Evolutionary conservation across 2,329 filamentous ascomycete genomes (phyloP).

Genomic region (Talaromyces sp.): DNA sequence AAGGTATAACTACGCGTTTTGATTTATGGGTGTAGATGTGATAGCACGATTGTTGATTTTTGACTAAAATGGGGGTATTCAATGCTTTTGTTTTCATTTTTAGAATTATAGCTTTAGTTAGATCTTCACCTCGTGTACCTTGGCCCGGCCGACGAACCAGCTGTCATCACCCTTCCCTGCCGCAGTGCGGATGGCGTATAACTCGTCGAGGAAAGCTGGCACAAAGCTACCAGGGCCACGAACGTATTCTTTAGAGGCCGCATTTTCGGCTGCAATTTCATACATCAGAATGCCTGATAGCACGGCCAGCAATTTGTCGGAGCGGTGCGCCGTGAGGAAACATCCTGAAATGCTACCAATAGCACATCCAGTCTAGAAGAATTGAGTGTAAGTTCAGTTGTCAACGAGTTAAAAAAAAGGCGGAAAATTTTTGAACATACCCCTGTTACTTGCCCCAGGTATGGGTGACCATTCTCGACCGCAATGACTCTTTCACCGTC

Average conservation of each 20-base stretch:
- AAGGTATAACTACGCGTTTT: too few species aligned
- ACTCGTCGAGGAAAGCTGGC: constrained; percentile 77
- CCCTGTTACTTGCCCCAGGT: constrained; percentile 50
- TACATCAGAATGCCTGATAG: constrained; percentile 76
- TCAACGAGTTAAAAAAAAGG: neutral
- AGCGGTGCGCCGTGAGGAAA: constrained; percentile 65
- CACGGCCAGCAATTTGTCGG: constrained; percentile 71
- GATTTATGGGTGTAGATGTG: too few species aligned
- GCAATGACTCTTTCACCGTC: constrained; percentile 70
- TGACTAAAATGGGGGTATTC: neutral
- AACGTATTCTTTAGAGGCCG: constrained; percentile 62
- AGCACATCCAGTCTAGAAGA: constrained; percentile 70
- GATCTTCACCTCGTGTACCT: constrained; percentile 37
- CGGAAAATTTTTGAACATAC: constrained; percentile 28
- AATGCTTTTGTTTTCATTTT: neutral
- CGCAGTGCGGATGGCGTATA: constrained; percentile 50
- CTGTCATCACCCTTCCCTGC: constrained; percentile 35
- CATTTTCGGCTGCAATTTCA: constrained; percentile 74
- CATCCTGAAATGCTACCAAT: constrained; percentile 81
- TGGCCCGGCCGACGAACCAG: constrained; percentile 41
- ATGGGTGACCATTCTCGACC: constrained; percentile 75
- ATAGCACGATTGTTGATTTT: neutral
- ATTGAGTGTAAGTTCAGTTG: constrained; percentile 1
- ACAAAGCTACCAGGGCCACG: constrained; percentile 84
- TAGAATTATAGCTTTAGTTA: constrained; percentile 15